Base-by-base conservation (phyloP, 805 yeast genomes). In the Diddensiella transvaalensis region DNA sequence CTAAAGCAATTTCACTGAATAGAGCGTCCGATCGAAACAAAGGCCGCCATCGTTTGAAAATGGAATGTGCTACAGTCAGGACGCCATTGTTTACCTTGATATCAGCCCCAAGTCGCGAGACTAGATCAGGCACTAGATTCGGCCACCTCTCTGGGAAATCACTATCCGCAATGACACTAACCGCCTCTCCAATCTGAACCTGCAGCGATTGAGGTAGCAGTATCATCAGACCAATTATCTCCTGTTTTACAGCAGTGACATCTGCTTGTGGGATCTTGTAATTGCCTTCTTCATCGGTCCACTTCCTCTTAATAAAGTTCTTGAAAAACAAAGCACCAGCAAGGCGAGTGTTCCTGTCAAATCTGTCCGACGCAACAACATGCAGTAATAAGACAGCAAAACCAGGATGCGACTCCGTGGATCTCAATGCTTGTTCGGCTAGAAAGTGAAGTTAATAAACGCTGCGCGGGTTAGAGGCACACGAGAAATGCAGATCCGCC, bases 1-100 rank as follows among this genome's bases (percentile, higher is more conserved):
- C 99, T 62, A 87, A 73, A 62, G 84, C 81, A 62, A 93, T 93
- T 63, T 93, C 99, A 48, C 79, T 63, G 64, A 88, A 90, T 47
- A 93, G 75, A 40, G 82, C 96, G 63, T 95, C 96, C 1, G 96
- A 85, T 58, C 96, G 78, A 63, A 87, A 88, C 48, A 91, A 72
- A 1, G 97, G 96, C 61, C 99, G 78, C 99, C 99, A 93, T 68
- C 95, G 82, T 65, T 85, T 88, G 71, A 91, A 95, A 52, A 93
- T 91, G 1, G 96, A 87, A 65, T 93, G 99, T 3, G 97, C 95
- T 18, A 95, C 98, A 6, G 81, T 77, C 48, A 95, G 71, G 3
- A 95, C 90, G 46, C 96, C 96, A 58, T 83, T 85, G 64, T 89
- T 88, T 45, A 80, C 76, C 11, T 75, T 72, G 75, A 85, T 79